Evolutionary conservation across 352 stramenopile genomes (phyloP).

Genomic region (Globisporangium cystogenes): DNA sequence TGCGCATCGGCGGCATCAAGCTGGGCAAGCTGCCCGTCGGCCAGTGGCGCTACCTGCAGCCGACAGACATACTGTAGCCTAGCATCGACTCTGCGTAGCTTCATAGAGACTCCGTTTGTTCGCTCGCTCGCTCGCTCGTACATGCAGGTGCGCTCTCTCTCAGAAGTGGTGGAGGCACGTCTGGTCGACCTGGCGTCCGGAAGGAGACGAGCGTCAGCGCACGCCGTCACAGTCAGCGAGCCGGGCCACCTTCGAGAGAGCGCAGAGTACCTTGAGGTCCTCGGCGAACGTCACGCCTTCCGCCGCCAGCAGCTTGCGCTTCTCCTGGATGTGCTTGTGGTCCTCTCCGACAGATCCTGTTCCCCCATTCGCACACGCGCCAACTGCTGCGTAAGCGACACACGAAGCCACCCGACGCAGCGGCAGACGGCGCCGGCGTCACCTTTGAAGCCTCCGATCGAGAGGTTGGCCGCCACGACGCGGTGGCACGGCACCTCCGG

Average conservation of each 20-base stretch:
- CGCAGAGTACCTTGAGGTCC: slow-evolving; percentile 41
- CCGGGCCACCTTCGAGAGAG: neutral
- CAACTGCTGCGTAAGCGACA: neutral
- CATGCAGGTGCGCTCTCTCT: neutral
- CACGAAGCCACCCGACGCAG: too few relatives aligned
- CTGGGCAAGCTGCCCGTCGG: slow-evolving; percentile 64
- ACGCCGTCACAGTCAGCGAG: neutral
- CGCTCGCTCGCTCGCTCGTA: neutral
- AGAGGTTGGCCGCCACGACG: slow-evolving; percentile 59
- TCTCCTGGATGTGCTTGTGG: slow-evolving; percentile 60
- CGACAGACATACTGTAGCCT: slow-evolving; percentile 45
- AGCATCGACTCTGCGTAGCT: neutral
- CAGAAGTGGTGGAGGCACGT: slow-evolving; percentile 46
- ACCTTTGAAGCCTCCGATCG: slow-evolving; percentile 77
- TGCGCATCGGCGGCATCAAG: slow-evolving; percentile 88
- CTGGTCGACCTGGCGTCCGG: slow-evolving; percentile 30
- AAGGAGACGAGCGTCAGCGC: too few relatives aligned
- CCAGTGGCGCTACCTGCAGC: slow-evolving; percentile 79
- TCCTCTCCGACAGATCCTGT: slow-evolving; percentile 53
- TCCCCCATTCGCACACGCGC: neutral
- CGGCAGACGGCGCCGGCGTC: too few relatives aligned
- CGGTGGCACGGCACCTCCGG: slow-evolving; percentile 74
- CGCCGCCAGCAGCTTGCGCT: slow-evolving; percentile 46
- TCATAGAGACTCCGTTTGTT: neutral
- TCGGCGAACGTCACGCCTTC: slow-evolving; percentile 63